Conservation (phyloP, 2,329 filamentous ascomycete species). For the Beauveria asiatica region DNA sequence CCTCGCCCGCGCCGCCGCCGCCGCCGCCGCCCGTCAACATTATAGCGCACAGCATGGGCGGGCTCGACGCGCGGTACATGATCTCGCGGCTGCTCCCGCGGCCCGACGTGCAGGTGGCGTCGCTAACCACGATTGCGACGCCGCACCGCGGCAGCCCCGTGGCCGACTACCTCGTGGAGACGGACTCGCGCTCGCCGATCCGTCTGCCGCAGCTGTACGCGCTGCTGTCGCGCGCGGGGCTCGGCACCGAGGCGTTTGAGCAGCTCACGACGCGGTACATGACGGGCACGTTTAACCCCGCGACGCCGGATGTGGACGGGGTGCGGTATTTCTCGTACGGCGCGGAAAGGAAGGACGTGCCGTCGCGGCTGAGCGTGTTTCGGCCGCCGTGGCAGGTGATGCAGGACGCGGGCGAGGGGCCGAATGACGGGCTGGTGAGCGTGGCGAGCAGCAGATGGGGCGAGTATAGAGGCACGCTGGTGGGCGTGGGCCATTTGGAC, state of each 20-base stretch:
- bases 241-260: conserved; percentile 51
- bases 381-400: conserved; percentile 44
- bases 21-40: conserved; percentile 59
- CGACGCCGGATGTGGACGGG: conserved; percentile 41
- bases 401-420: conserved; percentile 38
- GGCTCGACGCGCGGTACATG: conserved; percentile 58
- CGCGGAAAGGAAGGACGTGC: conserved; percentile 40
- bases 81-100: conserved; percentile 45
- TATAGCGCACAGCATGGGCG: conserved; percentile 61
- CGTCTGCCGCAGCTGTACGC: conserved; percentile 48
- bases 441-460: conserved; percentile 55
- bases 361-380: conserved; percentile 57
- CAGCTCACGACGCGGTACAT: conserved; percentile 54
- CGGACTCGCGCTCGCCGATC: conserved; percentile 31
- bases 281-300: conserved; percentile 49
- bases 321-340: conserved; percentile 58
- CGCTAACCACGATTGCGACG: conserved; percentile 46
- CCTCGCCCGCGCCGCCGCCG: conserved; percentile 15
- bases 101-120: conserved; percentile 33
- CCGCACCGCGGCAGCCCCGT: conserved; percentile 48
- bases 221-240: conserved; percentile 39
- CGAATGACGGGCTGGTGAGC: conserved; percentile 61
- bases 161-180: conserved; percentile 43
- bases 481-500: conserved; percentile 55
- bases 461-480: conserved; percentile 53